Conservation (phyloP, 441 rosid genomes). For the Hura crepitans region DNA sequence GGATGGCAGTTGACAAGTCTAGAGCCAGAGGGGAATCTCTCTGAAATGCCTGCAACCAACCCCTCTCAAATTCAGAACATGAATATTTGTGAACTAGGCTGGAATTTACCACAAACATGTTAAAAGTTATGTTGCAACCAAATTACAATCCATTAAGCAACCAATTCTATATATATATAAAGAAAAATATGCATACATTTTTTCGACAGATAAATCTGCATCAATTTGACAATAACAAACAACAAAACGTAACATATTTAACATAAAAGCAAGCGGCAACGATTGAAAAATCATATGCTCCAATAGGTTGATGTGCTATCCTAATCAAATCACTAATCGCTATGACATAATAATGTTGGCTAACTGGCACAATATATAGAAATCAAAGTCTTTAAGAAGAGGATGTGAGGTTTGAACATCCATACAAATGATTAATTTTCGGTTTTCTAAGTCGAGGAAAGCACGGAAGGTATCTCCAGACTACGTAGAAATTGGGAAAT, state of each 20-base stretch:
- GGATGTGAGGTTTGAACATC: neutral
- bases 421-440: neutral
- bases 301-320: neutral
- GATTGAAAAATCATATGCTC: neutral
- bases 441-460: neutral
- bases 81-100: neutral
- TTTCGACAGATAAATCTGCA: neutral
- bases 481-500: neutral
- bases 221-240: neutral
- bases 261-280: neutral
- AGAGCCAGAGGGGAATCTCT: slow-evolving; percentile 90
- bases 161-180: neutral
- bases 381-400: neutral
- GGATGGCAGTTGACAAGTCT: slow-evolving; percentile 84
- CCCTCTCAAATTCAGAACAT: slow-evolving; percentile 8
- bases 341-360: neutral
- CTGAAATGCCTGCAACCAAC: slow-evolving; percentile 68
- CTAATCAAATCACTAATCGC: neutral
- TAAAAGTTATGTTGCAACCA: neutral
- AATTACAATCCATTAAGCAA: neutral
- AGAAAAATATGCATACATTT: neutral
- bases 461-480: neutral
- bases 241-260: too few species aligned
- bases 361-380: neutral
- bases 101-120: neutral